Conservation (phyloP, 73 alveolate genomes). For the Uronychia binucleata region DNA sequence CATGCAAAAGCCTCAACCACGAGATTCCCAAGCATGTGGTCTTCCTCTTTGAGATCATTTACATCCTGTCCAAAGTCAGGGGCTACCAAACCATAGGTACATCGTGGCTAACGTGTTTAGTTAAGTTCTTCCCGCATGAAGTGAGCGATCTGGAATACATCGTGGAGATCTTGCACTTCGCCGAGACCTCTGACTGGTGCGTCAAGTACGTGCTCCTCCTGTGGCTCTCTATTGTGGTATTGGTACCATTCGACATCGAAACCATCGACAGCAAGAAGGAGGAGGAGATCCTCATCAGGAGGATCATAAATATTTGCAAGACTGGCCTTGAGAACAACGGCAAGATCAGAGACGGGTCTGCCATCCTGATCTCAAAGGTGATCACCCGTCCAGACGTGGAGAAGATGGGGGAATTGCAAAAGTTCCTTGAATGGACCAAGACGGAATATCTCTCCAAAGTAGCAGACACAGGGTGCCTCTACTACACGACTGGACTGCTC, state of each 20-base stretch:
- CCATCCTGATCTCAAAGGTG: slow-evolving; percentile 71
- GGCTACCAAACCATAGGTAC: slow-evolving; percentile 80
- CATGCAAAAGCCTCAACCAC: slow-evolving; percentile 23
- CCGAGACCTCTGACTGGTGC: slow-evolving; percentile 86
- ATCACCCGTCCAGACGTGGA: slow-evolving; percentile 86
- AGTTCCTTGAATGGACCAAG: slow-evolving; percentile 61
- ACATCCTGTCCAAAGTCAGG: slow-evolving; percentile 88
- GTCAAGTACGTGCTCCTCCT: slow-evolving; percentile 85
- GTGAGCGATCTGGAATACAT: slow-evolving; percentile 93
- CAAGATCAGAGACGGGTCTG: slow-evolving; percentile 67
- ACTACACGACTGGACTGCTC: slow-evolving; percentile 62
- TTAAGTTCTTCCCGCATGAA: slow-evolving; percentile 95
- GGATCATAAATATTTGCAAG: slow-evolving; percentile 56
- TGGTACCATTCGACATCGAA: slow-evolving; percentile 98
- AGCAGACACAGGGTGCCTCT: slow-evolving; percentile 53
- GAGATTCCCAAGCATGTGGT: slow-evolving; percentile 48
- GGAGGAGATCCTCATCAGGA: slow-evolving; percentile 59
- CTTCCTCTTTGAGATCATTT: slow-evolving; percentile 70
- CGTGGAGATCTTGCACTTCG: slow-evolving; percentile 79
- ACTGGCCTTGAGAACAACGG: slow-evolving; percentile 47
- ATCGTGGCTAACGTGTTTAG: background rate
- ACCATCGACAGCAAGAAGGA: slow-evolving; percentile 80
- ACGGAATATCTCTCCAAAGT: slow-evolving; percentile 27
- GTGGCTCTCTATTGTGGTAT: slow-evolving; percentile 94
- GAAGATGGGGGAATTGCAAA: slow-evolving; percentile 64